Evolutionary conservation across 2,329 filamentous ascomycete species (phyloP), one percentile per base, ranked within the genome.

Genomic region (Dothideomycetes sp.): DNA sequence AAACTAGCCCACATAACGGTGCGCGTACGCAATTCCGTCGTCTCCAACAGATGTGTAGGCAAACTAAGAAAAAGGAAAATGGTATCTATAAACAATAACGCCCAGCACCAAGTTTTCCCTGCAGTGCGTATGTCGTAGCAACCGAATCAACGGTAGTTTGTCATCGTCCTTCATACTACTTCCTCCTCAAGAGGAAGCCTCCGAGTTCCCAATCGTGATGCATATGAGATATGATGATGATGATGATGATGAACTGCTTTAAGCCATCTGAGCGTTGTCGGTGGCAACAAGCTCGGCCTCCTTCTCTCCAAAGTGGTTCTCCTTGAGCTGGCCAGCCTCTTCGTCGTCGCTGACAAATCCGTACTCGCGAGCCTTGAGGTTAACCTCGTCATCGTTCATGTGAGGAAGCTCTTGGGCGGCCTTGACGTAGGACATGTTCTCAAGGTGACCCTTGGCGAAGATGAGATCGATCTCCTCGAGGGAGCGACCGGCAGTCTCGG

Each of bases 391-490:
- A 27, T 60, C 56, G 30, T 52, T 50, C 36, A 61, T 48, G 19
- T 45, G 34, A 5, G 58, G 58, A 12, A 61, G 48, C 48, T 60
- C 52, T 49, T 60, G 55, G 12, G 57, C 54, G 5, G 57, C 58
- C 8, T 45, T 47, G 12, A 60, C 58, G 36, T 60, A 61, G 41
- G 46, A 52, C 44, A 53, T 61, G 31, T 60, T 49, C 42, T 53
- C 50, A 8, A 46, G 22, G 40, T 40, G 50, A 16, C 45, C 49
- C 38, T 53, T 51, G 22, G 50, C 50, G 45, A 56, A 56, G 45
- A 57, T 54, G 31, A 51, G 65, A 14, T 74, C 69, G 37, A 77
- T 70, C 51, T 77, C 73, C 29, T 73, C 72, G 0, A 73, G 69
- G 44, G 73, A 72, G n/a, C 59, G 63, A 38, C 60, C 60, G 15